Base-by-base conservation (phyloP, 2,329 filamentous ascomycete species). In the Meredithiella fracta region DNA sequence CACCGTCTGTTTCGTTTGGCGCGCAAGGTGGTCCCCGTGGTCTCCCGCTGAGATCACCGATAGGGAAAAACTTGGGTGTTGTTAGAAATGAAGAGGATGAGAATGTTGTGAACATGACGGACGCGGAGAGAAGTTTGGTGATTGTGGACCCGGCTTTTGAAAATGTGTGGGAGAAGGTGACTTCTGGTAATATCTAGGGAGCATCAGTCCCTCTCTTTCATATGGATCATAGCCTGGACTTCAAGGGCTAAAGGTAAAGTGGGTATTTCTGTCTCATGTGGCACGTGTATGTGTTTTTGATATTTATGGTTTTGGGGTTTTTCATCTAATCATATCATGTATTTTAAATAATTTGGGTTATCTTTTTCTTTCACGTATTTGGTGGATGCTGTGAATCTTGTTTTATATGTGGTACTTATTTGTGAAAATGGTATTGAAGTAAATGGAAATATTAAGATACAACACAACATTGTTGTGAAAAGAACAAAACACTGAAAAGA, bases 151-250 rank as follows among this genome's bases (percentile, higher is more conserved):
- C 58, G 17, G 58, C 71, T 3, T 80, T 87, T 62, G 83, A 88
- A 66, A 79, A 71, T 61, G 83, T 80, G 1, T 88, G 84, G 84
- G 80, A 77, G 53, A 79, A 81, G 66, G 83, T 83, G 15, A 62
- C 53, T 31, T 57, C 57, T 4, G 53, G 47, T 37, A 49, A 47
- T 17, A 42, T 51, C 26, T 54, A 59, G 52, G 47, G 40, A 49
- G 47, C 23, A 14, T 31, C 50, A 38, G 29, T 37, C 22, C 50
- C 15, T 52, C 50, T 52, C 50, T 52, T 38, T 29, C 50, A 52
- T 52, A 52, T 52, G 31, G 50, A 20, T 52, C 50, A 26, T 56
- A 56, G 50, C 25, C 15, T 55, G 26, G 20, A 25, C n/a, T 56
- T 29, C 5, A 22, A 44, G 15, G 40, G 17, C 20, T 44, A n/a